These are phyloP conservation scores for Peronospora destructor DNA, from an alignment of 352 stramenopile species.

Conservation along the genomic window DNA sequence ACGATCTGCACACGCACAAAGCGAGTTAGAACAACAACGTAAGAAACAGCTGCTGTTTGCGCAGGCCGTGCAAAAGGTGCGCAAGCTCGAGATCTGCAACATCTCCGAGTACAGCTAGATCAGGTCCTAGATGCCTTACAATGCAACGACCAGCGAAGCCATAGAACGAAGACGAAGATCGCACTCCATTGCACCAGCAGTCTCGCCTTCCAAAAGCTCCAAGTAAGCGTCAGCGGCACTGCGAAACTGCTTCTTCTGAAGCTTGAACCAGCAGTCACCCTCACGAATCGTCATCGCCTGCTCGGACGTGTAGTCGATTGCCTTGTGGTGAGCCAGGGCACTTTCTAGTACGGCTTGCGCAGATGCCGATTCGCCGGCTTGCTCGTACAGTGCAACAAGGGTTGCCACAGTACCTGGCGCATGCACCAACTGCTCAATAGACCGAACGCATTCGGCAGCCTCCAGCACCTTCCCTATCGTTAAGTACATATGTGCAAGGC, in stretches of 20 bases:
- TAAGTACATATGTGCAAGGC: constrained; percentile 63
- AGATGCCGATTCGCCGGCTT: constrained; percentile 41
- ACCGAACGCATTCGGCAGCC: constrained; percentile 53
- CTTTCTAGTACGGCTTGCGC: constrained; percentile 47
- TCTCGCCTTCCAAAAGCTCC: constrained; percentile 61
- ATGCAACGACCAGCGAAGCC: constrained; percentile 61
- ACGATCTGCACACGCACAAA: constrained; percentile 40
- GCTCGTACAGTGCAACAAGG: constrained; percentile 67
- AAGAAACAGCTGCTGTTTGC: constrained; percentile 77
- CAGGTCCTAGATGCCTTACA: constrained; percentile 34
- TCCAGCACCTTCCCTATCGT: constrained; percentile 42
- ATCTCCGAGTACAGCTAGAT: constrained; percentile 40
- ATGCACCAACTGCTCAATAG: constrained; percentile 56
- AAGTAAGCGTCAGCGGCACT: constrained; percentile 56
- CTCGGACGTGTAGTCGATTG: constrained; percentile 45
- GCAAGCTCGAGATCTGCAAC: constrained; percentile 93
- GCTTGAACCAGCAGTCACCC: constrained; percentile 71
- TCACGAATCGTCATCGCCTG: constrained; percentile 68
- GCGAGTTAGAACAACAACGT: constrained; percentile 10
- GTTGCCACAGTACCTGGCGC: constrained; percentile 74
- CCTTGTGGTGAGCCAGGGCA: constrained; percentile 48
- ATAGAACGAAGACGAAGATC: constrained; percentile 70
- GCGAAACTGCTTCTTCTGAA: constrained; percentile 71
- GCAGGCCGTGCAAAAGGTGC: constrained; percentile 86
- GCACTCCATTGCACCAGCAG: constrained; percentile 48